Conservation (phyloP, 768 basidiomycete species). For the Lactifluus volemus region DNA sequence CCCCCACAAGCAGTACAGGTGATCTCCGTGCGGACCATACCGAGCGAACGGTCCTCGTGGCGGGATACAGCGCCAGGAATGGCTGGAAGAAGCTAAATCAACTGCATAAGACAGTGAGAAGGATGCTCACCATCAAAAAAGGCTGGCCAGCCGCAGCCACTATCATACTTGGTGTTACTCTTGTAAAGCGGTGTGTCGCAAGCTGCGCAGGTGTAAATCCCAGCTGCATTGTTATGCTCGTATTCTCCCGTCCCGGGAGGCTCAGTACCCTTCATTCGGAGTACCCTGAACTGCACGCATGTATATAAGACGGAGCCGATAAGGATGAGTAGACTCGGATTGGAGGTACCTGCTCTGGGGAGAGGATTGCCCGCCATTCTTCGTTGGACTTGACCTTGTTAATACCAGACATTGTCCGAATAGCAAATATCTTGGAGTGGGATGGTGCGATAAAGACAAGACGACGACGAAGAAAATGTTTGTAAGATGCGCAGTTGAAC, state of each 20-base stretch:
- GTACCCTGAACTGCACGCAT: constrained; percentile 60
- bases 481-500: background rate
- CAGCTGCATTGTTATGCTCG: constrained; percentile 55
- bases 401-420: constrained; percentile 22
- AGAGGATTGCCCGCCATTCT: constrained; percentile 80
- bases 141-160: constrained; percentile 96
- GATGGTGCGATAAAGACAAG: background rate
- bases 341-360: constrained; percentile 64
- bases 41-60: constrained; percentile 61
- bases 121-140: constrained; percentile 73
- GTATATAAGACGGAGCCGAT: background rate
- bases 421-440: background rate
- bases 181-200: constrained; percentile 82
- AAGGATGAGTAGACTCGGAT: background rate
- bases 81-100: constrained; percentile 37
- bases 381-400: constrained; percentile 46
- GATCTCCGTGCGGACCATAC: constrained; percentile 76
- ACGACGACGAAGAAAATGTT: background rate
- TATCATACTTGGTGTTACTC: constrained; percentile 84
- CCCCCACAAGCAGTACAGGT: constrained; percentile 86
- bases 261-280: constrained; percentile 87
- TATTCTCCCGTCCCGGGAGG: constrained; percentile 68
- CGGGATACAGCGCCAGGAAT: constrained; percentile 81
- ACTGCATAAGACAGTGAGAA: background rate
- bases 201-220: constrained; percentile 71